phyloP scores from a whole-genome alignment of 495 filamentous ascomycete genomes.

The Emericellopsis terricola region DNA sequence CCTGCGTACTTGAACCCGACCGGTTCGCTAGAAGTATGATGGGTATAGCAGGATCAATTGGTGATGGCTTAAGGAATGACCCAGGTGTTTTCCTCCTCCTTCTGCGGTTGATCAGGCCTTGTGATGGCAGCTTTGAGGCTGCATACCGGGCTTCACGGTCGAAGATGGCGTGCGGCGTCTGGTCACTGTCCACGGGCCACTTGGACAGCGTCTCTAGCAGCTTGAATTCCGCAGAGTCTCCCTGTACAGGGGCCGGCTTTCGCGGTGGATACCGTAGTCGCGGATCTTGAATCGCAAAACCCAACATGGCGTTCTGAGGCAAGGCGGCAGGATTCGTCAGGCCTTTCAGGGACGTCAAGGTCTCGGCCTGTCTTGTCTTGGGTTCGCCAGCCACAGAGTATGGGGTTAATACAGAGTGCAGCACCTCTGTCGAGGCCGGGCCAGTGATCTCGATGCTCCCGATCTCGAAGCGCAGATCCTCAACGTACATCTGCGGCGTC shows the following conservation, averaged over 20 bases:
- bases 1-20: slow-evolving; percentile 19
- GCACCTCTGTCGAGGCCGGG: slow-evolving; percentile 64
- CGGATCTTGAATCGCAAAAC: slow-evolving; percentile 62
- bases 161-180: slow-evolving; percentile 43
- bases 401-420: slow-evolving; percentile 55
- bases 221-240: slow-evolving; percentile 26
- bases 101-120: slow-evolving; percentile 75
- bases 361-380: slow-evolving; percentile 26
- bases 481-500: slow-evolving; percentile 53
- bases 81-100: slow-evolving; percentile 52
- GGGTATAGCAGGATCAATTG: slow-evolving; percentile 68
- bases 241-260: slow-evolving; percentile 25
- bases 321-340: slow-evolving; percentile 64
- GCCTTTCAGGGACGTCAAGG: slow-evolving; percentile 46
- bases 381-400: slow-evolving; percentile 10
- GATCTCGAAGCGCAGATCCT: slow-evolving; percentile 85
- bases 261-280: slow-evolving; percentile 56
- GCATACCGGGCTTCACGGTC: slow-evolving; percentile 40
- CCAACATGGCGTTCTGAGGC: slow-evolving; percentile 51
- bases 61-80: slow-evolving; percentile 32
- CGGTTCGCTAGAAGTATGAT: slow-evolving; percentile 50
- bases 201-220: slow-evolving; percentile 35
- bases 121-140: slow-evolving; percentile 50
- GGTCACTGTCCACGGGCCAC: slow-evolving; percentile 51
- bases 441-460: slow-evolving; percentile 84